A percentile compares a stretch with the other conserved stretches of the same genome.
phyloP scores from a whole-genome alignment of 2,329 filamentous ascomycete genomes.

The Hawksworthiomyces lignivorus region DNA sequence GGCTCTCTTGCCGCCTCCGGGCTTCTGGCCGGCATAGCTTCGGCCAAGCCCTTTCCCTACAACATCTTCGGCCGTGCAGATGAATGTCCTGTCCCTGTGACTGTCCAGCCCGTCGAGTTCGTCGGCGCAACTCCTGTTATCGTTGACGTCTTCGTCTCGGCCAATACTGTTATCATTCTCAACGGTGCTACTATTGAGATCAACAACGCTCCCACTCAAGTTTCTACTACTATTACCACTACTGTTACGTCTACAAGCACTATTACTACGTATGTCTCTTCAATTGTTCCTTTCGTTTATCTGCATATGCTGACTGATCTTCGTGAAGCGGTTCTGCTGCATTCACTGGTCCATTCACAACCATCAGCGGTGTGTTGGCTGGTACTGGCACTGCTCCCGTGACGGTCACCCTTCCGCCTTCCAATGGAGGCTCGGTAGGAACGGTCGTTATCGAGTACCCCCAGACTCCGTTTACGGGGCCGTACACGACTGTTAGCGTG shows the following conservation, averaged over 20 bases:
- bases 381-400: no score
- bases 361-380: no score
- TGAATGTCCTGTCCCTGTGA: constrained; percentile 9
- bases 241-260: constrained; percentile 12
- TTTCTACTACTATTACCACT: constrained; percentile 9
- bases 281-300: no score
- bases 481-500: not conserved
- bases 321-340: no score
- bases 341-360: no score
- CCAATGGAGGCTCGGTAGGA: no score
- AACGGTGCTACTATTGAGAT: constrained; percentile 9
- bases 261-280: constrained; percentile 8
- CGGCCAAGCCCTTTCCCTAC: constrained; percentile 2
- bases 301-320: no score
- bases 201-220: constrained; percentile 13
- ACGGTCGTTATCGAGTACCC: no score
- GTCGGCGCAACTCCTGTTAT: constrained; percentile 8
- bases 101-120: constrained; percentile 14
- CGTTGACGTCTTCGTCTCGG: constrained; percentile 5
- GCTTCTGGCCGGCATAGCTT: constrained; percentile 4
- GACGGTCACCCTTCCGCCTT: no score
- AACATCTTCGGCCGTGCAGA: constrained; percentile 3
- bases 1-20: constrained; percentile 4
- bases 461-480: not conserved
- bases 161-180: constrained; percentile 14